A percentile compares a stretch with the other conserved stretches of the same genome.
These are phyloP conservation scores for Blepharisma stoltei DNA, from an alignment of 73 alveolate genomes.

Conservation along the genomic window DNA sequence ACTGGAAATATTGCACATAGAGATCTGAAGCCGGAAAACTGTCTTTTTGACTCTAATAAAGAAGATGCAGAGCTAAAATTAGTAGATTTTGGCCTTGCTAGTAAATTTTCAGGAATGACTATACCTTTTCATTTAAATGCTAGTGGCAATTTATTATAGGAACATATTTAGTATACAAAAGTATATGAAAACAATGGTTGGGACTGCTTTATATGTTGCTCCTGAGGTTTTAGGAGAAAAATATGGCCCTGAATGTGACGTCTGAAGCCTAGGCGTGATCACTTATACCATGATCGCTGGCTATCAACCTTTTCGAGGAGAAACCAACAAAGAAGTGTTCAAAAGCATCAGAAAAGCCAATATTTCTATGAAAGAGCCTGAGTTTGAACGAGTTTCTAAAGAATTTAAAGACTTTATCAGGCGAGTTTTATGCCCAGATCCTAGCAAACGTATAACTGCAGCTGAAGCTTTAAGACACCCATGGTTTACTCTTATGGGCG, in stretches of 20 bases:
- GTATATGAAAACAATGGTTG: constrained; percentile 28
- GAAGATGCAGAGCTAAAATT: constrained; percentile 43
- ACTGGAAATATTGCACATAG: constrained; percentile 58
- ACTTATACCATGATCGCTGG: constrained; percentile 63
- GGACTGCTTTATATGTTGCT: constrained; percentile 37
- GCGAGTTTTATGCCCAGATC: constrained; percentile 44
- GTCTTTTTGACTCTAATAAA: constrained; percentile 38
- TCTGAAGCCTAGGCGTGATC: constrained; percentile 66
- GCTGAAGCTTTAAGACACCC: constrained; percentile 46
- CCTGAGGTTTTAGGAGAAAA: constrained; percentile 44
- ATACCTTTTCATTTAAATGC: too few relatives aligned
- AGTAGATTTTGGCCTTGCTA: constrained; percentile 41
- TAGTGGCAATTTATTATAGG: too few relatives aligned
- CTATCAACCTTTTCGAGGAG: constrained; percentile 56
- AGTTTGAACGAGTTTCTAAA: constrained; percentile 37
- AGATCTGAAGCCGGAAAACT: constrained; percentile 76
- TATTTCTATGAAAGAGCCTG: background rate
- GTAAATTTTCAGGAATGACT: constrained; percentile 9
- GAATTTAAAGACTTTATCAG: constrained; percentile 52
- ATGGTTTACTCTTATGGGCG: constrained; percentile 45
- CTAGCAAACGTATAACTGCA: constrained; percentile 50
- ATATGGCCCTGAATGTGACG: constrained; percentile 61
- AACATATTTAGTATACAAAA: too few relatives aligned
- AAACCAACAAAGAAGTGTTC: constrained; percentile 40
- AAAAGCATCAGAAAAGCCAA: constrained; percentile 1